Percentiles rank a stretch among this genome's conserved stretches.
phyloP scores from a whole-genome alignment of 768 basidiomycete species.

The Gyrodon lividus region DNA sequence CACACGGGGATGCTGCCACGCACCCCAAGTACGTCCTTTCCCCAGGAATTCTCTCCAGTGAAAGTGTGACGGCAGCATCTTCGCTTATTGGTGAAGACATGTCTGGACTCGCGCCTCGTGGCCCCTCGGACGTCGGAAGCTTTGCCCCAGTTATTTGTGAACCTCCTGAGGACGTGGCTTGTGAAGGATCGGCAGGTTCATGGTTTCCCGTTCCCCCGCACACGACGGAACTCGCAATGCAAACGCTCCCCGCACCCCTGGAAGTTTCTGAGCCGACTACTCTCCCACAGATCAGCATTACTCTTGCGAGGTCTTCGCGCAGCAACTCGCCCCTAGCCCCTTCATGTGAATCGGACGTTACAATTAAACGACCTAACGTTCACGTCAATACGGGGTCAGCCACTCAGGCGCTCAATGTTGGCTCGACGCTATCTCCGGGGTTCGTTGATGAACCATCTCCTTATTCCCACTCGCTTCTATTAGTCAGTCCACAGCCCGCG shows the following conservation, averaged over 20 bases:
- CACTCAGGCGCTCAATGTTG: conserved; percentile 18
- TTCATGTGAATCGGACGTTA: conserved; percentile 28
- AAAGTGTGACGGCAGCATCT: conserved; percentile 14
- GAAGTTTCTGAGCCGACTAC: conserved; percentile 14
- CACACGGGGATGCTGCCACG: conserved; percentile 16
- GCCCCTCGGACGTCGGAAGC: conserved; percentile 25
- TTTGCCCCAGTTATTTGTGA: conserved; percentile 30
- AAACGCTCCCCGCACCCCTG: conserved; percentile 10
- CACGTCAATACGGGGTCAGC: conserved; percentile 29
- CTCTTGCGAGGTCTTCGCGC: conserved; percentile 29
- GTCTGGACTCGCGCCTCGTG: conserved; percentile 13
- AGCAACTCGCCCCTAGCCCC: conserved; percentile 26
- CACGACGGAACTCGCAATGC: conserved; percentile 10
- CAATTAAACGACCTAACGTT: conserved; percentile 27
- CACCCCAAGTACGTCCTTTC: conserved; percentile 16
- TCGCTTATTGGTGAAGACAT: conserved; percentile 9
- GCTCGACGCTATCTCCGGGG: conserved; percentile 15
- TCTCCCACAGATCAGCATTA: conserved; percentile 32
- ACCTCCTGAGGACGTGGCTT: conserved; percentile 28
- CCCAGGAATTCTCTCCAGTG: conserved; percentile 15
- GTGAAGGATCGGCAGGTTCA: conserved; percentile 17
- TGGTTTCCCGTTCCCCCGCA: conserved; percentile 13
- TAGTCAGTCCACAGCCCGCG: conserved; percentile 26
- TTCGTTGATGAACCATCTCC: conserved; percentile 23
- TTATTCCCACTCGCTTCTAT: conserved; percentile 15